Conservation (phyloP, 225 moss, liverwort and hornwort species). For the Polytrichum commune region DNA sequence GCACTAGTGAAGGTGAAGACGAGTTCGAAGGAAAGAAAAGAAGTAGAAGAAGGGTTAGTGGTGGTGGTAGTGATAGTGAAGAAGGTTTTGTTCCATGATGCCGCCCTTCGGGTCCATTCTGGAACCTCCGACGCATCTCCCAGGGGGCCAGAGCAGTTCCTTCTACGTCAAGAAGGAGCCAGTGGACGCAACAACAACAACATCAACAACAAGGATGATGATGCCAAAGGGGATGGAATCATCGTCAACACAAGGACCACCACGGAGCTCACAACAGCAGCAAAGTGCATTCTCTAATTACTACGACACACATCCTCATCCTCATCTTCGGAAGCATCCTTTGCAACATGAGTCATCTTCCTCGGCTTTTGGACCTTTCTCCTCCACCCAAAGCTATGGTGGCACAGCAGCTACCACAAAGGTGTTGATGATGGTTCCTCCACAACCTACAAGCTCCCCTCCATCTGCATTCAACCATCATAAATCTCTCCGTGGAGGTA, state of each 20-base stretch:
- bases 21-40: too few species aligned
- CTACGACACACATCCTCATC: slow-evolving; percentile 26
- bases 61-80: too few species aligned
- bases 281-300: slow-evolving; percentile 44
- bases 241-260: slow-evolving; percentile 11
- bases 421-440: too few species aligned
- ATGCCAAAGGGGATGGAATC: slow-evolving; percentile 35
- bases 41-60: too few species aligned
- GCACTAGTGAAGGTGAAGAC: too few species aligned
- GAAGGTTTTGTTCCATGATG: slow-evolving; percentile 40
- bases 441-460: too few species aligned
- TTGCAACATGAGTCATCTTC: slow-evolving; percentile 41
- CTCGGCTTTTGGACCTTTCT: slow-evolving; percentile 48
- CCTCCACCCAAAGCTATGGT: slow-evolving; percentile 17
- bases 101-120: slow-evolving; percentile 63
- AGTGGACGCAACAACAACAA: slow-evolving; percentile 4
- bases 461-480: too few species aligned
- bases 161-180: slow-evolving; percentile 51
- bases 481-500: slow-evolving; percentile 3
- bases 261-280: slow-evolving; percentile 17
- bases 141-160: slow-evolving; percentile 30
- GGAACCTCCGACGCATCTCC: slow-evolving; percentile 39
- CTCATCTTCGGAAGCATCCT: slow-evolving; percentile 19
- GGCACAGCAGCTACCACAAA: slow-evolving; percentile 12
- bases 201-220: slow-evolving; percentile 1